Percentiles rank a stretch among this genome's conserved stretches.
Evolutionary conservation across 257 asterid species (phyloP).

Genomic region (Verbena officinalis): DNA sequence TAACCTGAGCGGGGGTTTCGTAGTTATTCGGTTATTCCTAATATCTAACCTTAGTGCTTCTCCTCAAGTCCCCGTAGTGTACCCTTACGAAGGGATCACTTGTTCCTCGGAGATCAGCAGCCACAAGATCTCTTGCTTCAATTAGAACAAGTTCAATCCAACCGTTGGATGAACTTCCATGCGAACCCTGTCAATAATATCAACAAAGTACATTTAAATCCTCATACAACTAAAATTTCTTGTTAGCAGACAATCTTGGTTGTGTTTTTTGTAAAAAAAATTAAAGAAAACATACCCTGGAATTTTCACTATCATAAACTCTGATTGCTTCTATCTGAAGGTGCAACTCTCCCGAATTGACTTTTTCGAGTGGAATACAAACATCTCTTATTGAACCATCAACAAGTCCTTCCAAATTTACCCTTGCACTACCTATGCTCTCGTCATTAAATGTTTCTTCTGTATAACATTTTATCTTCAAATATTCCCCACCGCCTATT

Average conservation of each 20-base stretch:
- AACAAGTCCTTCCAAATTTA: constrained; percentile 87
- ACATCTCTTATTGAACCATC: constrained; percentile 86
- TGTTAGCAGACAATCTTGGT: not conserved
- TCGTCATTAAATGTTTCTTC: constrained; percentile 92
- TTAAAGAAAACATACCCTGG: constrained; percentile 49
- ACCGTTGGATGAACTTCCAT: constrained; percentile 50
- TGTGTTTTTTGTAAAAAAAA: not conserved
- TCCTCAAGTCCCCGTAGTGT: constrained; percentile 86
- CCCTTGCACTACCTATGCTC: constrained; percentile 92
- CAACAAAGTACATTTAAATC: not conserved
- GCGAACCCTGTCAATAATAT: constrained; percentile 50
- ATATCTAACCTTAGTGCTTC: constrained; percentile 74
- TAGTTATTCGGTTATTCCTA: too few species aligned
- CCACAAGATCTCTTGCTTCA: constrained; percentile 92
- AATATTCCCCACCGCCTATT: constrained; percentile 83
- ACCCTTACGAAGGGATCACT: constrained; percentile 97
- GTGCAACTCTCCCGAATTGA: constrained; percentile 81
- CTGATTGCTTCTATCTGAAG: constrained; percentile 81
- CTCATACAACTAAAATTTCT: not conserved
- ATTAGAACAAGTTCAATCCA: constrained; percentile 89
- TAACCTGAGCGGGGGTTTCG: too few species aligned
- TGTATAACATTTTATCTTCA: constrained; percentile 74
- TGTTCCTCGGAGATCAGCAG: constrained; percentile 97
- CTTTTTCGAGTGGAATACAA: constrained; percentile 88
- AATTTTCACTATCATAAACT: constrained; percentile 53